Conservation (phyloP, 805 yeast genomes). For the Yamadazyma akitaensis region DNA sequence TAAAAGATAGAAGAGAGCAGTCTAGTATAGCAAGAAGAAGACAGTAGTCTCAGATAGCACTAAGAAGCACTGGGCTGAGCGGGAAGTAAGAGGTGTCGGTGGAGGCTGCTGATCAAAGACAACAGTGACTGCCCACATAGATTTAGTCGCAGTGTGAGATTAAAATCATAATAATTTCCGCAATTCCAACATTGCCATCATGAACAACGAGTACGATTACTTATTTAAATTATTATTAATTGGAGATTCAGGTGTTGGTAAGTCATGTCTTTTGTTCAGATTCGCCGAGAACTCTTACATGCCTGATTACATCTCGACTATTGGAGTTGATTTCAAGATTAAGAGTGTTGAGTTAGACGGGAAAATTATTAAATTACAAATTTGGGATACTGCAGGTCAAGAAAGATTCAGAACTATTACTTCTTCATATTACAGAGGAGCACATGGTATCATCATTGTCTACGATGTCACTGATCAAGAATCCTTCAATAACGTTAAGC, state of each 20-base stretch:
- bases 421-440: constrained; percentile 96
- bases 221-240: constrained; percentile 90
- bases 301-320: constrained; percentile 94
- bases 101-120: too few species aligned
- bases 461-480: constrained; percentile 98
- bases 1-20: too few species aligned
- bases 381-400: constrained; percentile 99
- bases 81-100: too few species aligned
- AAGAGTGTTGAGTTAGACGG: constrained; percentile 93
- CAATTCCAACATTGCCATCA: constrained; percentile 18
- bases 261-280: constrained; percentile 89
- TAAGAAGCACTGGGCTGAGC: too few species aligned
- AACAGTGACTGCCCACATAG: too few species aligned
- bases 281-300: constrained; percentile 97
- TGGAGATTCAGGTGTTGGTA: constrained; percentile 99
- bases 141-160: too few species aligned
- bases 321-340: constrained; percentile 93
- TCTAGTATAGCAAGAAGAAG: too few species aligned
- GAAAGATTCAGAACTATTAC: constrained; percentile 98
- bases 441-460: constrained; percentile 96
- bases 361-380: constrained; percentile 93
- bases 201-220: constrained; percentile 97
- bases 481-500: constrained; percentile 92
- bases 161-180: too few species aligned
- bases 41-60: too few species aligned